A percentile compares a stretch with the other conserved stretches of the same genome.
Conservation (phyloP, 164 flowering plant species). For the Nelumbo lutea region DNA sequence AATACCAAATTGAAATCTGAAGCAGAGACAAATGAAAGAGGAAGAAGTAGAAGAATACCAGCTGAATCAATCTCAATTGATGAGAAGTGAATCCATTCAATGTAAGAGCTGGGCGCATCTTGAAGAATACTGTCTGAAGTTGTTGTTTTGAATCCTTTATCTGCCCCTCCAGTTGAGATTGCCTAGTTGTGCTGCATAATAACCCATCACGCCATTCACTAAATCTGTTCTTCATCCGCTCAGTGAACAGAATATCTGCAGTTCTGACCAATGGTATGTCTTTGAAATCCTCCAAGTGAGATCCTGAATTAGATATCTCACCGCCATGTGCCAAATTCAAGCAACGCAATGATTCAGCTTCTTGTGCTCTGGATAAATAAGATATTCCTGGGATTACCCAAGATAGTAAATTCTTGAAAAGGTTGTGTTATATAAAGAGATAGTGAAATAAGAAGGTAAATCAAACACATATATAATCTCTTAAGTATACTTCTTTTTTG, state of each 20-base stretch:
- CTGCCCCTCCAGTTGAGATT: conserved; percentile 21
- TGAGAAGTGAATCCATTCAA: conserved; percentile 74
- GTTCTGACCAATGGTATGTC: conserved; percentile 41
- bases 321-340: conserved; percentile 30
- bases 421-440: neutral
- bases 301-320: conserved; percentile 21
- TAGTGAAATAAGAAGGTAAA: neutral
- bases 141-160: conserved; percentile 34
- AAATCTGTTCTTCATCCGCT: conserved; percentile 64
- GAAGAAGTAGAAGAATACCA: conserved; percentile 39
- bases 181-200: conserved; percentile 21
- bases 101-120: conserved; percentile 68
- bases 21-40: neutral
- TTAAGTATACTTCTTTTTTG: too few species aligned
- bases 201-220: conserved; percentile 64
- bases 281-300: conserved; percentile 19
- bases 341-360: conserved; percentile 49
- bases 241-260: conserved; percentile 69
- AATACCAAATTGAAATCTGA: neutral
- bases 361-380: conserved; percentile 94
- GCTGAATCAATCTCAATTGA: conserved; percentile 65
- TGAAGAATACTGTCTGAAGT: conserved; percentile 56
- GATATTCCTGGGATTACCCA: conserved; percentile 80
- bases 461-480: neutral
- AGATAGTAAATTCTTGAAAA: conserved; percentile 31